Evolutionary conservation across 139 green algal genomes (phyloP).

Genomic region (Chlamydomonas sp.): DNA sequence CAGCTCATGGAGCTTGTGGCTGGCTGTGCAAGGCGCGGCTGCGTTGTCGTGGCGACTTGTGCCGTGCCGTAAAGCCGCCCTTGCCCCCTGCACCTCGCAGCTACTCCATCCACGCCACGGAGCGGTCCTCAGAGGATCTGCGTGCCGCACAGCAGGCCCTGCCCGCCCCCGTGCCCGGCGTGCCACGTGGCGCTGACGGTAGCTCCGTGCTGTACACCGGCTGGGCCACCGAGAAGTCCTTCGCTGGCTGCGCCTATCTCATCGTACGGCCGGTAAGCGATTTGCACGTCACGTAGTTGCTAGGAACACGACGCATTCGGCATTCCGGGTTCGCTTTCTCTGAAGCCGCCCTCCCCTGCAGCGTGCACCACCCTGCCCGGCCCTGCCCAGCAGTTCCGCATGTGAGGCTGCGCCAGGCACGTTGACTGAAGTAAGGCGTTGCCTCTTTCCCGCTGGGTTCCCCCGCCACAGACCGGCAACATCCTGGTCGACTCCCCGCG

Average conservation of each 20-base stretch:
- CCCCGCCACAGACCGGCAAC: conserved; percentile 63
- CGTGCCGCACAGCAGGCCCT: conserved; percentile 62
- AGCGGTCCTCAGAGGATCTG: conserved; percentile 58
- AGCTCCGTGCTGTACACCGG: conserved; percentile 69
- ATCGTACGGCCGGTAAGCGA: conserved; percentile 47
- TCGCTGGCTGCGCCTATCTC: conserved; percentile 72
- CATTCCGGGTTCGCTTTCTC: too few species aligned
- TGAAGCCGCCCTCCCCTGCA: too few species aligned
- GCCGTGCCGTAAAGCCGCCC: neutral
- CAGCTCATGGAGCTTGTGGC: too few species aligned
- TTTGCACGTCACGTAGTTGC: too few species aligned
- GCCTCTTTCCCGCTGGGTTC: too few species aligned
- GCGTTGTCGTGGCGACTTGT: too few species aligned
- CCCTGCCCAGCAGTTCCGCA: too few species aligned
- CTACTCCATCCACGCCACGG: conserved; percentile 75
- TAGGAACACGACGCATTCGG: too few species aligned
- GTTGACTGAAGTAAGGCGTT: too few species aligned
- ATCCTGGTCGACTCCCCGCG: conserved; percentile 80
- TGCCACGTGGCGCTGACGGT: neutral
- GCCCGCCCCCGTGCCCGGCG: conserved; percentile 63
- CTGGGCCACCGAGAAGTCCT: conserved; percentile 67
- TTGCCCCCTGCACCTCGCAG: conserved; percentile 43
- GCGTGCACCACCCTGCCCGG: too few species aligned
- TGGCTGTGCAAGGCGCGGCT: too few species aligned
- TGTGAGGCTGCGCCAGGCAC: too few species aligned